Evolutionary conservation across 177 flowering plant genomes (phyloP).

Genomic region (Telopea speciosissima): DNA sequence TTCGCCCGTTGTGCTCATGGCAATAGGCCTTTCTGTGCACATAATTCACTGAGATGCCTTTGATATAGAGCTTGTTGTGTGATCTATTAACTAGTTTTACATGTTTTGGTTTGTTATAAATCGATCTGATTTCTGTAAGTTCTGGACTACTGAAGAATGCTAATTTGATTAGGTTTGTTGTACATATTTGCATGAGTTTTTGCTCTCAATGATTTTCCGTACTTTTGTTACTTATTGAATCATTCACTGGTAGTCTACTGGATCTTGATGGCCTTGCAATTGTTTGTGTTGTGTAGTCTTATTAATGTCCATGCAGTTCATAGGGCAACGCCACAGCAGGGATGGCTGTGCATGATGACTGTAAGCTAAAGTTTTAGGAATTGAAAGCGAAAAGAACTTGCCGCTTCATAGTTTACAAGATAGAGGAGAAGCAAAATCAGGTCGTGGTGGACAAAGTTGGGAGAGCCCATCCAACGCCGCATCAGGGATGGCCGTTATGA

Average conservation of each 20-base stretch:
- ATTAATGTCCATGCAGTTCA: background rate
- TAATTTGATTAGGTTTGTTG: background rate
- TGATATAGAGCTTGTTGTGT: background rate
- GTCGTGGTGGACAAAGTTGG: too few species aligned
- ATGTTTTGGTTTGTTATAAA: background rate
- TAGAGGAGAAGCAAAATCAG: constrained; percentile 49
- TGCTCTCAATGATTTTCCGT: too few species aligned
- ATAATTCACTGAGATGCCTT: background rate
- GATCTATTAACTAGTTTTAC: background rate
- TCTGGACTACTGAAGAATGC: background rate
- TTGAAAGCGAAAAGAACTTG: constrained; percentile 44
- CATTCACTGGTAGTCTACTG: background rate
- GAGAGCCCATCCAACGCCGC: too few species aligned
- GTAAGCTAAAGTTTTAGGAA: constrained; percentile 48
- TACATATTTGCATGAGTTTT: background rate
- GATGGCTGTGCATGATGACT: constrained; percentile 48
- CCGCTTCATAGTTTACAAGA: constrained; percentile 44
- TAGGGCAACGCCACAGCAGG: constrained; percentile 53
- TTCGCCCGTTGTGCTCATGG: constrained; percentile 1
- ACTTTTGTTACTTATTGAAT: background rate
- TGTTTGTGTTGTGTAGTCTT: too few species aligned
- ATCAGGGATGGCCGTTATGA: too few species aligned
- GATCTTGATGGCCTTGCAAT: background rate
- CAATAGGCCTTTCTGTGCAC: background rate
- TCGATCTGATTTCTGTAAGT: background rate